These are phyloP conservation scores for Zangia roseola DNA, from an alignment of 768 basidiomycete species.

Conservation along the genomic window DNA sequence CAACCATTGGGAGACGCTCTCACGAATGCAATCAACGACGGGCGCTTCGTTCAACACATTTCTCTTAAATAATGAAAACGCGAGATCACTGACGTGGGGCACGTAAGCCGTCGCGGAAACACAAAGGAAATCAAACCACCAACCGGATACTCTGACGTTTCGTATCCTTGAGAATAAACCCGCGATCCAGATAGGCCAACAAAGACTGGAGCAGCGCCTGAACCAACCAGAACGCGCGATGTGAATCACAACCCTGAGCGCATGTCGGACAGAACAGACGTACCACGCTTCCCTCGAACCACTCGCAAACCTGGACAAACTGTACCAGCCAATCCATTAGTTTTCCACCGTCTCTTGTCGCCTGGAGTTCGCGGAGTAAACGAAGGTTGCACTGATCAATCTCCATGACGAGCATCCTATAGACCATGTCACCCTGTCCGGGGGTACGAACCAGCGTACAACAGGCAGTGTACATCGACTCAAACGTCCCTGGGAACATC, in stretches of 20 bases:
- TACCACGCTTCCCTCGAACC: slow-evolving; percentile 68
- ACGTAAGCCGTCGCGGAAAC: neutral
- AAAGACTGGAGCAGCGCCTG: slow-evolving; percentile 62
- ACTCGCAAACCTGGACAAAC: slow-evolving; percentile 56
- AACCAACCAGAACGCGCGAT: neutral
- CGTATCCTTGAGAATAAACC: slow-evolving; percentile 48
- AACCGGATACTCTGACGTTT: slow-evolving; percentile 47
- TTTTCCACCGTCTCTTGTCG: neutral
- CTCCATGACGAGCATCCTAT: slow-evolving; percentile 56
- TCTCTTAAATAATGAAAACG: slow-evolving; percentile 51
- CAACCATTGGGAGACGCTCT: slow-evolving; percentile 51
- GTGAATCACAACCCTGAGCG: neutral
- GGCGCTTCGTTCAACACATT: slow-evolving; percentile 48
- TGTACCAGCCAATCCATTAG: slow-evolving; percentile 54
- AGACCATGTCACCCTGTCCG: slow-evolving; percentile 55
- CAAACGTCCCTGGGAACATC: slow-evolving; percentile 48
- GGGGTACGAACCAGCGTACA: slow-evolving; percentile 51
- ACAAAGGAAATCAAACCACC: slow-evolving; percentile 4
- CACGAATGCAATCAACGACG: slow-evolving; percentile 44
- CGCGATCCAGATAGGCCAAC: slow-evolving; percentile 70
- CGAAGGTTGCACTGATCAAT: slow-evolving; percentile 52
- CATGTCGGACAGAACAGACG: slow-evolving; percentile 27
- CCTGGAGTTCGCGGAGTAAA: slow-evolving; percentile 40
- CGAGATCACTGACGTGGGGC: slow-evolving; percentile 44
- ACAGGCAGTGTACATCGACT: slow-evolving; percentile 57